A percentile compares a stretch with the other conserved stretches of the same genome.
phyloP scores from a whole-genome alignment of 768 basidiomycete genomes.

The Tricholoma bakamatsutake region DNA sequence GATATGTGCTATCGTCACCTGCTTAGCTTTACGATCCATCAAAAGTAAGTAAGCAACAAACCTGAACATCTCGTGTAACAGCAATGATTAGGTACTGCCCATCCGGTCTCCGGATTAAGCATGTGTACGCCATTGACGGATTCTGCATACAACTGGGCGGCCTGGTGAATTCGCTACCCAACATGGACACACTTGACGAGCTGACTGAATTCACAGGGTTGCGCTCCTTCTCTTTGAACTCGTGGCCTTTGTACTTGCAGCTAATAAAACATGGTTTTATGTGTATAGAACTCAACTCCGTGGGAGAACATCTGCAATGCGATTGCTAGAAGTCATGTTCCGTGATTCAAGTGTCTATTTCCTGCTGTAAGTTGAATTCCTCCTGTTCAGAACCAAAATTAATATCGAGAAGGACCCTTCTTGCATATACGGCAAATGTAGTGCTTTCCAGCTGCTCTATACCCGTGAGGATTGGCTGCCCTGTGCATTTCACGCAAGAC shows the following conservation, averaged over 20 bases:
- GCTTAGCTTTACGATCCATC: not conserved
- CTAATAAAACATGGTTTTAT: not conserved
- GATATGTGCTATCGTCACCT: not conserved
- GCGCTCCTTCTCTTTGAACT: not conserved
- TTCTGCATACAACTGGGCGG: not conserved
- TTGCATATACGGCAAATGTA: not conserved
- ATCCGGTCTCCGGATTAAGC: not conserved
- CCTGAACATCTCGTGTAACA: not conserved
- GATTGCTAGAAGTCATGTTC: not conserved
- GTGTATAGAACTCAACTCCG: not conserved
- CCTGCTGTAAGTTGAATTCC: not conserved
- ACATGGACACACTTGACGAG: not conserved
- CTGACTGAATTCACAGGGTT: not conserved
- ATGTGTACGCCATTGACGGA: not conserved
- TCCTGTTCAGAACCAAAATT: not conserved
- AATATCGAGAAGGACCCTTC: not conserved
- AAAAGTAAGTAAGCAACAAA: not conserved
- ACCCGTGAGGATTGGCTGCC: not conserved
- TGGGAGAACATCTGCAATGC: not conserved
- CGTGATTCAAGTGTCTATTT: not conserved
- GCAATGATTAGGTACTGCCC: not conserved
- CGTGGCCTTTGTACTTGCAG: not conserved
- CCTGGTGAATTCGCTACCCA: not conserved
- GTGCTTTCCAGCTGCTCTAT: not conserved
- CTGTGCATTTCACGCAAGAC: not conserved